phyloP scores from a whole-genome alignment of 768 basidiomycete species.

The Lactifluus hygrophoroides region DNA sequence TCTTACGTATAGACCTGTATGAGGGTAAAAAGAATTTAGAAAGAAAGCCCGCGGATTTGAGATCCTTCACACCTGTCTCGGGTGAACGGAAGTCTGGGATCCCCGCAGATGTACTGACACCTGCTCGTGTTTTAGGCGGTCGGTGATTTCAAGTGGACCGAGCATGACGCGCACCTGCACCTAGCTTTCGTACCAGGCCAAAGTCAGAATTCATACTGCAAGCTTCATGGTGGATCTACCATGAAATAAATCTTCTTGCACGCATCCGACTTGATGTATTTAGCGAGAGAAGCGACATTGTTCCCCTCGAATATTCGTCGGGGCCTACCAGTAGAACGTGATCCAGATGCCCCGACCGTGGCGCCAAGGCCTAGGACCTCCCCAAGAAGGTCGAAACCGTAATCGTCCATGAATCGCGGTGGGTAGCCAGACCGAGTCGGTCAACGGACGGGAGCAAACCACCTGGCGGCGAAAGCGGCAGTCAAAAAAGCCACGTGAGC shows the following conservation, averaged over 20 bases:
- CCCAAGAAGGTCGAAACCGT: slow-evolving; percentile 1
- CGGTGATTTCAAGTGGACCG: not conserved
- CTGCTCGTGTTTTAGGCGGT: slow-evolving; percentile 28
- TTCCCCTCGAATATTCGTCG: slow-evolving; percentile 6
- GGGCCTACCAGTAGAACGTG: not conserved
- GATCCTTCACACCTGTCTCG: slow-evolving; percentile 52
- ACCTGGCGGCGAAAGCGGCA: not conserved
- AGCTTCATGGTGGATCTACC: slow-evolving; percentile 19
- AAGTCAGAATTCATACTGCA: not conserved
- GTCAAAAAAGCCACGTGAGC: not conserved
- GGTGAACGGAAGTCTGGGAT: slow-evolving; percentile 90
- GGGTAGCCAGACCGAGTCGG: not conserved
- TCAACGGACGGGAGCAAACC: not conserved
- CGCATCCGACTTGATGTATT: slow-evolving; percentile 25
- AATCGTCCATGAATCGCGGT: slow-evolving; percentile 4
- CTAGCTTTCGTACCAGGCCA: slow-evolving; percentile 3
- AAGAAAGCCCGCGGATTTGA: not conserved
- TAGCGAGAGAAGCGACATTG: slow-evolving; percentile 22
- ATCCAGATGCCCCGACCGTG: not conserved
- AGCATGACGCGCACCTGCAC: slow-evolving; percentile 15
- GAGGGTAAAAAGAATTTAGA: not conserved
- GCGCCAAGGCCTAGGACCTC: not conserved
- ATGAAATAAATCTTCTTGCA: slow-evolving; percentile 27
- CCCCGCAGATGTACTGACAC: slow-evolving; percentile 71
- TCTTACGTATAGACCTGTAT: slow-evolving; percentile 46